Evolutionary conservation across 345 rosid genomes (phyloP), one percentile per base, ranked within the genome.

Genomic region (Dimocarpus longan): DNA sequence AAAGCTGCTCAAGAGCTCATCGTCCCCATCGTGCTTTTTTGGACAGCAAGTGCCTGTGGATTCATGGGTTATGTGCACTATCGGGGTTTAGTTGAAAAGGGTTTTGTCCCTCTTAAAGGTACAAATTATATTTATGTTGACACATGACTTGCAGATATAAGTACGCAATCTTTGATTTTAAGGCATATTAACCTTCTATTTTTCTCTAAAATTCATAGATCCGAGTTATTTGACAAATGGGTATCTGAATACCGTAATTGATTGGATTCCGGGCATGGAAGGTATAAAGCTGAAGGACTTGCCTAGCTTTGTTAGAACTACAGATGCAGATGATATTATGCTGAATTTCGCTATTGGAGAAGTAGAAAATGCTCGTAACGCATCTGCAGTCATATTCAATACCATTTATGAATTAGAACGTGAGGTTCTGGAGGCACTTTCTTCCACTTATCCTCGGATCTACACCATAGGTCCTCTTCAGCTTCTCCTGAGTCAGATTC

Each of bases 51-150:
- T 63, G 84, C 84, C 60, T 77, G 81, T 69, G 66, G 78, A 2
- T 24, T 81, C 26, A 11, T 76, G 66, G 68, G 62, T 19, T 80
- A 64, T 28, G 32, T 78, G 15, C 84, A 84, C 10, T 81, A 75
- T 28, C 76, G 18, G 13, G 68, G 44, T 15, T 81, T 88, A 16
- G 24, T 84, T 10, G 82, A 82, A 59, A 86, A 72, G 59, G 79
- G 78, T 13, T 8, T 84, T 0, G 28, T 68, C 5, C 89, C 89
- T 37, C 80, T 82, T 22, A 86, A 84, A 82, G 89, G 89, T 81
- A 82, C 32, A 11, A 0, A 46, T 7, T 8, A 13, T 50, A 50
- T 50, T 50, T 12, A 50, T 4, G n/a, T 50, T 12, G 18, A 50
- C 4, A 11, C 56, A 50, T 4, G 52, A 50, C 56, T 50, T 13